Conservation (phyloP, 257 asterid species). For the Buddleja alternifolia region DNA sequence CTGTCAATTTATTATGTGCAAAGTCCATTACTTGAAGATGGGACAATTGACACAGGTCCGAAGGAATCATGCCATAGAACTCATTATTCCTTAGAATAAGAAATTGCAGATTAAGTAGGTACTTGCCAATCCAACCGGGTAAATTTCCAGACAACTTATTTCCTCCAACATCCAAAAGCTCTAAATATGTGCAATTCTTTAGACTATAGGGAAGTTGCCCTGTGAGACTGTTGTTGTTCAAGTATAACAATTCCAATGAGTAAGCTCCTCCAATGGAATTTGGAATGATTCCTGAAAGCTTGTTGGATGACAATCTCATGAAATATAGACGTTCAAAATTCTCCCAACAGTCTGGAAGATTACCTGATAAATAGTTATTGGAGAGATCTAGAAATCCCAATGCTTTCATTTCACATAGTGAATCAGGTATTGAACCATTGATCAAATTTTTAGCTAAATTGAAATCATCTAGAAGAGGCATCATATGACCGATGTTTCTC, state of each 20-base stretch:
- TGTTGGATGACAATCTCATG: neutral
- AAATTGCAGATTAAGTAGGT: neutral
- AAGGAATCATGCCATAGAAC: conserved; percentile 10
- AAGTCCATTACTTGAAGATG: conserved; percentile 15
- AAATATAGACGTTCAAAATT: neutral
- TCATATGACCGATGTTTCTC: neutral
- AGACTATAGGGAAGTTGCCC: conserved; percentile 7
- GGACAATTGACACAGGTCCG: neutral
- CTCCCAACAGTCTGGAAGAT: conserved; percentile 8
- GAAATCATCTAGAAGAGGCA: neutral
- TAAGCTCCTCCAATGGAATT: neutral
- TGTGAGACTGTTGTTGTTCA: neutral
- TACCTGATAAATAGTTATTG: neutral
- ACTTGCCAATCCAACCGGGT: conserved; percentile 6
- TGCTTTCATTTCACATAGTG: conserved; percentile 5
- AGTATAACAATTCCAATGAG: neutral
- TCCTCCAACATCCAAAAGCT: neutral
- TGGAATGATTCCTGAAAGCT: conserved; percentile 18
- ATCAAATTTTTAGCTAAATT: neutral
- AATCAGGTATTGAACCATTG: neutral
- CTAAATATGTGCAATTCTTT: neutral
- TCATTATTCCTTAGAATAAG: conserved; percentile 14
- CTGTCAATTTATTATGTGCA: neutral
- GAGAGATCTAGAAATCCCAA: neutral
- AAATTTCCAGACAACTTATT: neutral